Conservation (phyloP, 2,329 filamentous ascomycete genomes). For the Clonostachys byssicola region DNA sequence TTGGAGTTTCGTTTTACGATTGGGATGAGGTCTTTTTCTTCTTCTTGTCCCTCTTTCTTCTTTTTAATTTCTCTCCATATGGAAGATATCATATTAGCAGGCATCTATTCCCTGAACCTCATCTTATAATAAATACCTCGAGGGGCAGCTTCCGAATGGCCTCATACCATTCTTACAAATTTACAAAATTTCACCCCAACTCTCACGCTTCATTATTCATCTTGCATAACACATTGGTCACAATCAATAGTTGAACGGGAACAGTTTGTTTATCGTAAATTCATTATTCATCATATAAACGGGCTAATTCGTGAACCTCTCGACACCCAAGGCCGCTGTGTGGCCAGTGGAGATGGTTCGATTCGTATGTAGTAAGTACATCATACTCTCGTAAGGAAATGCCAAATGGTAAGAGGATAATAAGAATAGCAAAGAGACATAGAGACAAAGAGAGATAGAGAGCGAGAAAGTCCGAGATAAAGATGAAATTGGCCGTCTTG, state of each 20-base stretch:
- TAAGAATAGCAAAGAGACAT: not conserved
- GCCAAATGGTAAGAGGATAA: not conserved
- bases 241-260: too few relatives aligned
- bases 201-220: too few relatives aligned
- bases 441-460: not conserved
- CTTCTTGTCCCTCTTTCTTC: not conserved
- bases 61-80: not conserved
- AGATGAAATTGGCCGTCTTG: too few relatives aligned
- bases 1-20: too few relatives aligned
- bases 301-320: not conserved
- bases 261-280: not conserved
- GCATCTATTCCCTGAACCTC: not conserved
- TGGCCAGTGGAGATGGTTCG: not conserved
- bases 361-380: slow-evolving; percentile 1
- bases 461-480: too few relatives aligned
- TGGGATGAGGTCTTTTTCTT: not conserved
- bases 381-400: slow-evolving; percentile 9
- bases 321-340: slow-evolving; percentile 1
- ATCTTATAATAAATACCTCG: not conserved
- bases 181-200: too few relatives aligned
- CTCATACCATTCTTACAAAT: not conserved
- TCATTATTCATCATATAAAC: slow-evolving; percentile 2
- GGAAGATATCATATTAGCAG: not conserved
- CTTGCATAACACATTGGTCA: too few relatives aligned
- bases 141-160: not conserved